These are phyloP conservation scores for Chloranthus sessilifolius DNA, from an alignment of 164 flowering plant species.

Conservation along the genomic window DNA sequence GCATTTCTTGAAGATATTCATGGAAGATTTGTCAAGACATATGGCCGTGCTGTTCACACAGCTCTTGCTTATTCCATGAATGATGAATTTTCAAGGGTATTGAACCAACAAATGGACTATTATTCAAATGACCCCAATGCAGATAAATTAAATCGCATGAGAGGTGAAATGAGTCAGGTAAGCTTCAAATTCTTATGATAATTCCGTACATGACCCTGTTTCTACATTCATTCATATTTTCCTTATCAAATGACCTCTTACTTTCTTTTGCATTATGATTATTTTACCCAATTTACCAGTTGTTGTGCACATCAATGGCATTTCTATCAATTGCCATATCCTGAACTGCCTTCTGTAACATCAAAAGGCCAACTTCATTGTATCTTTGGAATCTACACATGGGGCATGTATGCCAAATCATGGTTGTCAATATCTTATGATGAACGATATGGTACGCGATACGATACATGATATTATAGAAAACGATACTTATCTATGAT, in stretches of 20 bases:
- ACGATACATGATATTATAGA: no score
- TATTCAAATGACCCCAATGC: slow-evolving; percentile 83
- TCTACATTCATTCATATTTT: background rate
- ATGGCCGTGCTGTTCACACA: slow-evolving; percentile 64
- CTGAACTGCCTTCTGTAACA: no score
- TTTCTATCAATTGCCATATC: no score
- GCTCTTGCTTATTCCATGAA: slow-evolving; percentile 90
- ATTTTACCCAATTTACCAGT: no score
- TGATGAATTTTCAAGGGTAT: slow-evolving; percentile 85
- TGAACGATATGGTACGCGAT: no score
- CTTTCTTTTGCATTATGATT: background rate
- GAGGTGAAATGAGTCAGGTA: slow-evolving; percentile 92
- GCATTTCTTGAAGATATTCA: slow-evolving; percentile 90
- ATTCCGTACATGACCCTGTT: no score
- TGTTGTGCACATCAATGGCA: no score
- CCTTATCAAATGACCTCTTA: background rate
- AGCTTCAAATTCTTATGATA: slow-evolving; percentile 4
- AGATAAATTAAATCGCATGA: slow-evolving; percentile 70
- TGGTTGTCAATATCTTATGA: no score
- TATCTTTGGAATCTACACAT: no score
- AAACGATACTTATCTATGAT: no score
- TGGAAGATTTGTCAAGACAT: slow-evolving; percentile 77
- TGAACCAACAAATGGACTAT: slow-evolving; percentile 78
- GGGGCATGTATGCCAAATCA: no score
- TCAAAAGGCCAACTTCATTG: no score